Conservation (phyloP, 345 rosid species). For the Pelargonium nanum region DNA sequence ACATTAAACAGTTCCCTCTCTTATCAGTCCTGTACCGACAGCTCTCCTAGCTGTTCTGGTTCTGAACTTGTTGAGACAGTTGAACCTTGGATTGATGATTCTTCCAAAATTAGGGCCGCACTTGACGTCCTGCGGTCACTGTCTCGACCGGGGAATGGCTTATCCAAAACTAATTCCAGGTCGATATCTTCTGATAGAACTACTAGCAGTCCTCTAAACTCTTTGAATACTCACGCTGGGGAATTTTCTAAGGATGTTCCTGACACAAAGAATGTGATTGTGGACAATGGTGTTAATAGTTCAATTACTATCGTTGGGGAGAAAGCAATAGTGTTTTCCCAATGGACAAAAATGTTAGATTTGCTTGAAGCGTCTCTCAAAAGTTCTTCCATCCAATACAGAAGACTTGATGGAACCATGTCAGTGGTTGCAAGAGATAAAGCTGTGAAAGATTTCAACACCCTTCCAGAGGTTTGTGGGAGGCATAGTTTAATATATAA, state of each 20-base stretch:
- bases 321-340: slow-evolving; percentile 92
- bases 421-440: slow-evolving; percentile 85
- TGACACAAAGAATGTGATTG: slow-evolving; percentile 14
- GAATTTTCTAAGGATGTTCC: slow-evolving; percentile 12
- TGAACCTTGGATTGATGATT: slow-evolving; percentile 29
- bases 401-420: slow-evolving; percentile 99
- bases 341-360: slow-evolving; percentile 96
- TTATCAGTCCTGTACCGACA: slow-evolving; percentile 24
- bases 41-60: slow-evolving; percentile 20
- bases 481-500: background rate
- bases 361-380: slow-evolving; percentile 70
- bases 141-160: slow-evolving; percentile 27
- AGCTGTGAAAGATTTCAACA: slow-evolving; percentile 93
- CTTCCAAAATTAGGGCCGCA: slow-evolving; percentile 90
- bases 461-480: slow-evolving; percentile 68
- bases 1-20: slow-evolving; percentile 28
- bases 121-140: slow-evolving; percentile 65
- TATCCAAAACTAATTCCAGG: slow-evolving; percentile 9
- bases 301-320: slow-evolving; percentile 38
- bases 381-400: slow-evolving; percentile 57
- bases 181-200: slow-evolving; percentile 19
- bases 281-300: slow-evolving; percentile 16
- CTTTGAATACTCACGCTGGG: slow-evolving; percentile 9
- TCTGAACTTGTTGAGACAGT: slow-evolving; percentile 23
- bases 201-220: slow-evolving; percentile 18